Conservation (phyloP, 2,329 filamentous ascomycete species). For the Colletotrichum lini region DNA sequence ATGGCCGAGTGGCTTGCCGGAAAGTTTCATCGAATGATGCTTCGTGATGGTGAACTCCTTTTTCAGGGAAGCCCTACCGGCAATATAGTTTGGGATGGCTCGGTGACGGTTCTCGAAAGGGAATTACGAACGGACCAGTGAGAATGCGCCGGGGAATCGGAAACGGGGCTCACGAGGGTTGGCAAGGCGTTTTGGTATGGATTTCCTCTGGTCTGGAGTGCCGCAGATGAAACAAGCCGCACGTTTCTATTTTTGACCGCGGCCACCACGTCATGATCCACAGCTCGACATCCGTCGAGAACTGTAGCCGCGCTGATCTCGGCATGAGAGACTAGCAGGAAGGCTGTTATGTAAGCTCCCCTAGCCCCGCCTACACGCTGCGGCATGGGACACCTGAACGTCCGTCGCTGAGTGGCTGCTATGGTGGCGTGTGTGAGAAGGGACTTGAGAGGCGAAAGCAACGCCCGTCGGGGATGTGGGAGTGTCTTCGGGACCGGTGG, state of each 20-base stretch:
- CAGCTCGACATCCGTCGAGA: background rate
- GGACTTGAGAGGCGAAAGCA: background rate
- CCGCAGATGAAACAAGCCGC: slow-evolving; percentile 38
- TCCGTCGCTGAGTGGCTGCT: slow-evolving; percentile 8
- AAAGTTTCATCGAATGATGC: background rate
- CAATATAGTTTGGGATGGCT: background rate
- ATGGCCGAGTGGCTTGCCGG: background rate
- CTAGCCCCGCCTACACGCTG: background rate
- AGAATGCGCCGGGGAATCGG: background rate
- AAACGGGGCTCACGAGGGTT: slow-evolving; percentile 3
- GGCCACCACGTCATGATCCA: slow-evolving; percentile 32
- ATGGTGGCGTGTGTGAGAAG: background rate
- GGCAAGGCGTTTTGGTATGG: slow-evolving; percentile 12
- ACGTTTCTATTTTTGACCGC: slow-evolving; percentile 40
- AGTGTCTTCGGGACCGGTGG: slow-evolving; percentile 31
- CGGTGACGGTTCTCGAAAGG: slow-evolving; percentile 1
- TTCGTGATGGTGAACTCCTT: background rate
- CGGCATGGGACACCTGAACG: background rate
- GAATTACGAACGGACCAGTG: slow-evolving; percentile 1
- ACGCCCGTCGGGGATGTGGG: slow-evolving; percentile 30
- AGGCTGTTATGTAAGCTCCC: slow-evolving; percentile 30
- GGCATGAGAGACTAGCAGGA: slow-evolving; percentile 8
- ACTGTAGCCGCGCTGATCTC: slow-evolving; percentile 25
- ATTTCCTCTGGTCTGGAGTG: background rate
- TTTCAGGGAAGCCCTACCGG: background rate